Base-by-base conservation (phyloP, 306 rosid species). In the Gastrolobium villosum region DNA sequence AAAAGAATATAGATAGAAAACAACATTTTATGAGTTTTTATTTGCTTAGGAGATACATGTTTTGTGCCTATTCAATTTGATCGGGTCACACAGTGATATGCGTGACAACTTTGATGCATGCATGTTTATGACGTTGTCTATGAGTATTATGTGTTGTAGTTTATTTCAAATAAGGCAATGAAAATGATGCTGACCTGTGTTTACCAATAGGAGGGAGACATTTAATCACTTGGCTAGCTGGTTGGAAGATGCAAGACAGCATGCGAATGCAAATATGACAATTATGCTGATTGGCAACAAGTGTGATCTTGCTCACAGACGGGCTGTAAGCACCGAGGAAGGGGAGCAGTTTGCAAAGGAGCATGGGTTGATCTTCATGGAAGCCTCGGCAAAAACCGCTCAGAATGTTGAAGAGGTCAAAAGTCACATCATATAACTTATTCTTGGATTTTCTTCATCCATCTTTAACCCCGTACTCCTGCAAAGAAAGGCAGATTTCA, bases 311-410 rank as follows among this genome's bases (percentile, higher is more conserved):
- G 92, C 98, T 48, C 99, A 92, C 77, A 88, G 99, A 87, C 88
- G 99, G 88, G 98, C 99, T 56, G 99, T 95, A 60, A 95, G 99
- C 91, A 95, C 96, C 0, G 99, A 95, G 84, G 99, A 95, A 88
- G 99, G 99, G 3, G 99, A 95, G 77, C 99, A 92, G 73, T 95
- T 95, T 83, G 99, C 99, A 55, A 95, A 91, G 91, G 99, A 95
- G 81, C 93, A 95, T 54, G 98, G 99, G 1, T 82, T 95, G 83
- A 90, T 95, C 78, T 91, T 92, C 82, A 92, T 95, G 99, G 99
- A 95, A 80, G 99, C 98, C 60, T 95, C 99, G 6, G 99, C 99
- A 73, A 95, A 90, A 86, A 95, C 99, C 48, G 98, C 99, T 67
- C 99, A 92, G 77, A 92, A 95, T 83, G 98, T 95, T 46, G 99